Percentiles rank a stretch among this genome's conserved stretches.
phyloP scores from a whole-genome alignment of 352 stramenopile species.

The Peronospora destructor region DNA sequence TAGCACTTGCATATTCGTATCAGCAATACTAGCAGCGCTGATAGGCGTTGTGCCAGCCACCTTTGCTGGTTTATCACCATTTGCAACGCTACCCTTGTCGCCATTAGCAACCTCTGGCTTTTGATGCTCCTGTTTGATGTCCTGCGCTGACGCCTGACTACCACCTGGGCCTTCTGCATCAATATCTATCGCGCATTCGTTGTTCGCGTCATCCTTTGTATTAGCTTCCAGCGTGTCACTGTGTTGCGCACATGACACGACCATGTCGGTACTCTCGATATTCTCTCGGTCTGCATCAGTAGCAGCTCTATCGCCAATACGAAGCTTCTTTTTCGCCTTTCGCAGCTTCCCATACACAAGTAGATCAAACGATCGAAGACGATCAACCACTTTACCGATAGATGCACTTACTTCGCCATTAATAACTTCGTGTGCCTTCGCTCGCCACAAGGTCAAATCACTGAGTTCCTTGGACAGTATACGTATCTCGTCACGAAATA shows the following conservation, averaged over 20 bases:
- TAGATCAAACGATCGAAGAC: conserved; percentile 58
- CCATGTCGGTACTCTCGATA: conserved; percentile 7
- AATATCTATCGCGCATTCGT: conserved; percentile 20
- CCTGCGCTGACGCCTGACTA: not conserved
- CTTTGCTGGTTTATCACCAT: not conserved
- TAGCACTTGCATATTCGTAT: conserved; percentile 11
- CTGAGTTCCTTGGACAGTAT: conserved; percentile 70
- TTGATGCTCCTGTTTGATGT: conserved; percentile 8
- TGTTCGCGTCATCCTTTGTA: conserved; percentile 18
- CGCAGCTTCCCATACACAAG: conserved; percentile 53
- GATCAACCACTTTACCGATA: conserved; percentile 33
- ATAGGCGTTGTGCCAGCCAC: conserved; percentile 5
- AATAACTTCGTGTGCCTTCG: conserved; percentile 48
- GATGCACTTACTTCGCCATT: conserved; percentile 31
- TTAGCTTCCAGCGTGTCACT: conserved; percentile 1
- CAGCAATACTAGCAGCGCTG: conserved; percentile 8
- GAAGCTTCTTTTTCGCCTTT: conserved; percentile 41
- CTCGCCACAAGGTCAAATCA: conserved; percentile 56
- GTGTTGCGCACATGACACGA: conserved; percentile 3
- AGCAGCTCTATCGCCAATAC: conserved; percentile 17
- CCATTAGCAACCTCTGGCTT: conserved; percentile 6
- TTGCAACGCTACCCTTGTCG: conserved; percentile 4
- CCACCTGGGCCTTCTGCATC: conserved; percentile 16
- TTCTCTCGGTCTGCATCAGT: not conserved
- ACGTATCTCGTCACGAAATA: conserved; percentile 71